phyloP scores from a whole-genome alignment of 106 monocot genomes.

The Dendrobium catenatum region DNA sequence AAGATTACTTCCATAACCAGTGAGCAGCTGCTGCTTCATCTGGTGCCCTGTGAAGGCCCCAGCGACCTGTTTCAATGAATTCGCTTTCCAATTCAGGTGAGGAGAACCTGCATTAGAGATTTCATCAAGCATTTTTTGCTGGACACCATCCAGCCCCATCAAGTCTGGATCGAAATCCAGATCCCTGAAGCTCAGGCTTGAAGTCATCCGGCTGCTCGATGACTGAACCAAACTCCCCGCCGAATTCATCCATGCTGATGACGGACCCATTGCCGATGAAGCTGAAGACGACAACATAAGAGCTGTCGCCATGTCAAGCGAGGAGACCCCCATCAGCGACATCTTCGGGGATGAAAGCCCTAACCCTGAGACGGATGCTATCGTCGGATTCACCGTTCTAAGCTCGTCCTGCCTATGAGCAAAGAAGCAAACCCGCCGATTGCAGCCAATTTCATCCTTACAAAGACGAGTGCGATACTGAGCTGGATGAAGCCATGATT shows the following conservation, averaged over 20 bases:
- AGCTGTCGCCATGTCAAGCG: slow-evolving; percentile 35
- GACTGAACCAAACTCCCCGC: slow-evolving; percentile 5
- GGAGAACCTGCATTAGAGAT: slow-evolving; percentile 17
- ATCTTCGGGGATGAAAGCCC: slow-evolving; percentile 24
- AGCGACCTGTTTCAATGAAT: not conserved
- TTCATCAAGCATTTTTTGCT: slow-evolving; percentile 32
- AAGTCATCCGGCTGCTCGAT: slow-evolving; percentile 34
- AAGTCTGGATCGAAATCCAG: slow-evolving; percentile 28
- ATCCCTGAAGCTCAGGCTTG: slow-evolving; percentile 28
- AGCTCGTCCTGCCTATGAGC: slow-evolving; percentile 66
- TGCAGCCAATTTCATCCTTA: slow-evolving; percentile 49
- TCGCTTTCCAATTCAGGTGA: slow-evolving; percentile 10
- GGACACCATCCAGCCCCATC: slow-evolving; percentile 26
- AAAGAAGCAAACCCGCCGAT: slow-evolving; percentile 57
- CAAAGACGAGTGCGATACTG: slow-evolving; percentile 59
- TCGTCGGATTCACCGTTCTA: slow-evolving; percentile 23
- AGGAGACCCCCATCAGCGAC: slow-evolving; percentile 10
- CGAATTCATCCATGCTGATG: slow-evolving; percentile 28
- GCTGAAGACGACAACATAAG: slow-evolving; percentile 20
- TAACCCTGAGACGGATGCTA: slow-evolving; percentile 20
- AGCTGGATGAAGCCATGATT: slow-evolving; percentile 58
- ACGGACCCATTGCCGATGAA: slow-evolving; percentile 3
- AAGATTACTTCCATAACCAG: slow-evolving; percentile 22
- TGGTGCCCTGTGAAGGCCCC: slow-evolving; percentile 12
- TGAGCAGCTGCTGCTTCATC: slow-evolving; percentile 32